Evolutionary conservation across 208 protist genomes (phyloP).

Genomic region (Acanthamoeba comandoni): DNA sequence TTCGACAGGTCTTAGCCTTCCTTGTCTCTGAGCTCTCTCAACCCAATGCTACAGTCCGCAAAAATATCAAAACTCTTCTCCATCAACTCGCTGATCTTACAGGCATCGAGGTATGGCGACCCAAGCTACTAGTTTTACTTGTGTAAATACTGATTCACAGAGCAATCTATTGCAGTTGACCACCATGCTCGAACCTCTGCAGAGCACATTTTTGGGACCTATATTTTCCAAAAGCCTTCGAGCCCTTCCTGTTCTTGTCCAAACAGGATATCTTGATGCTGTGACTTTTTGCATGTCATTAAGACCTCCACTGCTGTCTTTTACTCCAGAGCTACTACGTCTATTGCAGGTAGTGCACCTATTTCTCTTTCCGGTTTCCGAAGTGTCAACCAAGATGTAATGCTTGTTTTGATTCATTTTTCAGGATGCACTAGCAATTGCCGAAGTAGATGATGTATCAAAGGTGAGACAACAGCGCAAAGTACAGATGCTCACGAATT

Average conservation of each 20-base stretch:
- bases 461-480: slow-evolving; percentile 36
- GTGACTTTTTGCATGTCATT: slow-evolving; percentile 76
- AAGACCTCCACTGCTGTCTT: slow-evolving; percentile 51
- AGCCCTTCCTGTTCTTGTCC: slow-evolving; percentile 28
- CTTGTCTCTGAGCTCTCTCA: slow-evolving; percentile 21
- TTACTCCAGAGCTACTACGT: slow-evolving; percentile 54
- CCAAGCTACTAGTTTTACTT: not conserved
- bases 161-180: not conserved
- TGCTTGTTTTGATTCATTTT: not conserved
- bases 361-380: not conserved
- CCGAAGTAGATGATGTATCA: slow-evolving; percentile 33
- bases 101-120: not conserved
- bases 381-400: not conserved
- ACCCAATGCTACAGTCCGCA: slow-evolving; percentile 42
- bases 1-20: slow-evolving; percentile 22
- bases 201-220: not conserved
- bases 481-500: slow-evolving; percentile 31
- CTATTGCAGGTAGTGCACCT: not conserved
- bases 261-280: slow-evolving; percentile 77
- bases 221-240: slow-evolving; percentile 11
- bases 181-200: slow-evolving; percentile 14
- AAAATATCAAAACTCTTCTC: slow-evolving; percentile 31
- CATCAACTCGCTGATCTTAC: slow-evolving; percentile 16
- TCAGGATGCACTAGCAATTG: slow-evolving; percentile 24
- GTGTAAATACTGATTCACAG: too few species aligned